Evolutionary conservation across 176 grass and related monocot species (phyloP), one percentile per base, ranked within the genome.

Genomic region (Phoenix roebelenii): DNA sequence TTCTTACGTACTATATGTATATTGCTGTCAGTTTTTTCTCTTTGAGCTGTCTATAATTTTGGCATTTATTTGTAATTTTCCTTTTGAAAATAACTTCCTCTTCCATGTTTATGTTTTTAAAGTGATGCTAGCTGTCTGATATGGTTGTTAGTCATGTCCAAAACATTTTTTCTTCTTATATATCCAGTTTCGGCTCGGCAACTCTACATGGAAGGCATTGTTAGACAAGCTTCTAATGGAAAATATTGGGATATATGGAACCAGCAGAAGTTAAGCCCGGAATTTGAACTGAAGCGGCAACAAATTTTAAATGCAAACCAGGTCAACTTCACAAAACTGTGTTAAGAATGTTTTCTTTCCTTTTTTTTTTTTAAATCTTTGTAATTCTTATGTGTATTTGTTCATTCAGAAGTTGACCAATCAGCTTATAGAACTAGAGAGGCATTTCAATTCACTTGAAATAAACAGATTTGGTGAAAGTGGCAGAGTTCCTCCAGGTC

Each of bases 161-260:
- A 44, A 22, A 30, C 10, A 50, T 19, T 19, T 50, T 67, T 79
- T 14, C 61, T 56, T 61, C 52, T 54, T 79, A 15, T 79, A 25
- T 75, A 60, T 58, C 25, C 80, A 96, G 92, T 96, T 77, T 88
- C 86, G 77, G 81, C 83, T 72, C 82, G 83, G 77, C 86, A 80
- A 90, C 52, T 73, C 58, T 96, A 96, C 84, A 96, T 96, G 92
- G 83, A 82, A 80, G 83, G 84, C 58, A 76, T 90, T 69, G 80
- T 96, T 22, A 80, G 23, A 72, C 87, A 96, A 55, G 85, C 92
- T 82, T 96, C 87, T 75, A 77, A 87, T 79, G 70, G 57, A 29
- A 74, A 84, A 49, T 96, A 90, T 80, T 96, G 92, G 92, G 78
- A 85, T 61, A 86, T 96, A 68, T 96, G 92, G 86, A 88, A 87